Evolutionary conservation across 805 yeast species (phyloP), one percentile per base, ranked within the genome.

Genomic region (Candida hungchunana): DNA sequence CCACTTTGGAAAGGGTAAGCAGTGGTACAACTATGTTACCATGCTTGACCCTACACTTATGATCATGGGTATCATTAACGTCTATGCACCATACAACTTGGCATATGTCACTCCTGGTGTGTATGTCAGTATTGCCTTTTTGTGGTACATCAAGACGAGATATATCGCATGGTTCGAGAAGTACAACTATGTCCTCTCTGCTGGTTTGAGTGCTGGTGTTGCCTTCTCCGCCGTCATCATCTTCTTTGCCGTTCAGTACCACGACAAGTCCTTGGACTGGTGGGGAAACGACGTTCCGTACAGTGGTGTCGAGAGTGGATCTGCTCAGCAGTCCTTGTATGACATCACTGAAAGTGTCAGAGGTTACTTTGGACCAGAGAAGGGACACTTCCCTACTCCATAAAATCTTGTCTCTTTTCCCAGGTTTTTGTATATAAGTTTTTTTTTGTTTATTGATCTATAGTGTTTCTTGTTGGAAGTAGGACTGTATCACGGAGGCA

Each of bases 201-300:
- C 80, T 33, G 82, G 74, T 1, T 58, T 79, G 17, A 58, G 69
- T 8, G 75, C 82, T 1, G 85, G 83, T 12, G 71, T 77, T 15
- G 83, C 83, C 2, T 66, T 78, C 42, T 64, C 78, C 39, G 56
- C 79, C 5, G 37, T 59, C 12, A 47, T 55, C 39, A 70, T 77
- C 24, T 80, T 80, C 59, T 75, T 75, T 50, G 58, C 73, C 1
- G 66, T 68, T 5, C 60, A 63, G 38, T 75, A 66, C 47, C 65
- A 72, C 32, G 60, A 62, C 3, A 61, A 59, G 17, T 43, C 51
- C 4, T 33, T 78, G 10, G 42, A 57, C 27, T 80, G 87, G 87
- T 80, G 87, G 87, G 87, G 87, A 1, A 77, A 76, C 38, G 54
- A 38, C n/a, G 68, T 66, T 10, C 26, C 51, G 1, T 50, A 45